Evolutionary conservation across 768 basidiomycete species (phyloP).

Genomic region (Sarcodon aspratus): DNA sequence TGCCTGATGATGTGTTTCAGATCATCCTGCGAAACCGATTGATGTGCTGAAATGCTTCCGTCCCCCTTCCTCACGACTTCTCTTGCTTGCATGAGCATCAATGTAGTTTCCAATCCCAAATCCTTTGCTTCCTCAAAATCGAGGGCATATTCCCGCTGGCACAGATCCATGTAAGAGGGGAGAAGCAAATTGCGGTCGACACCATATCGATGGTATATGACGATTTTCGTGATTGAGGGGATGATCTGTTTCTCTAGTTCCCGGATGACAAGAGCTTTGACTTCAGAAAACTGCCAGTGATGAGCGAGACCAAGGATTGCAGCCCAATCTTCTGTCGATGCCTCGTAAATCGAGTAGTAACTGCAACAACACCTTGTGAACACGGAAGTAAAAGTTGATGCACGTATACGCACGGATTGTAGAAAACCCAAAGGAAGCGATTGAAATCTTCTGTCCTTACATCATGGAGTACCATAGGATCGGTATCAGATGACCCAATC

Average conservation of each 20-base stretch:
- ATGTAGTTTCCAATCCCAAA: conserved; percentile 27
- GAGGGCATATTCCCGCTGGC: conserved; percentile 24
- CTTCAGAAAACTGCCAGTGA: conserved; percentile 27
- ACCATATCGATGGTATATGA: conserved; percentile 24
- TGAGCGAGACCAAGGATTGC: conserved; percentile 27
- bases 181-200: conserved; percentile 24
- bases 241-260: conserved; percentile 25
- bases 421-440: conserved; percentile 51
- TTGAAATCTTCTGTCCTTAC: conserved; percentile 37
- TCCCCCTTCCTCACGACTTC: conserved; percentile 11
- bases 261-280: conserved; percentile 26
- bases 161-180: conserved; percentile 22
- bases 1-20: not conserved
- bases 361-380: not conserved
- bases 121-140: conserved; percentile 26
- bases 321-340: conserved; percentile 28
- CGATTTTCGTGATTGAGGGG: conserved; percentile 23
- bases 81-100: conserved; percentile 26
- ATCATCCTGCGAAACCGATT: not conserved
- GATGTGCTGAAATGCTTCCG: not conserved
- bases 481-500: conserved; percentile 15
- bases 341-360: conserved; percentile 24
- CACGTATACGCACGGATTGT: conserved; percentile 37
- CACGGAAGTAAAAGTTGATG: not conserved
- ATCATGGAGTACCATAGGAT: conserved; percentile 25